Percentiles rank a stretch among this genome's conserved stretches.
Conservation (phyloP, 2,329 filamentous ascomycete species). For the Stagonosporopsis chrysanthemi region DNA sequence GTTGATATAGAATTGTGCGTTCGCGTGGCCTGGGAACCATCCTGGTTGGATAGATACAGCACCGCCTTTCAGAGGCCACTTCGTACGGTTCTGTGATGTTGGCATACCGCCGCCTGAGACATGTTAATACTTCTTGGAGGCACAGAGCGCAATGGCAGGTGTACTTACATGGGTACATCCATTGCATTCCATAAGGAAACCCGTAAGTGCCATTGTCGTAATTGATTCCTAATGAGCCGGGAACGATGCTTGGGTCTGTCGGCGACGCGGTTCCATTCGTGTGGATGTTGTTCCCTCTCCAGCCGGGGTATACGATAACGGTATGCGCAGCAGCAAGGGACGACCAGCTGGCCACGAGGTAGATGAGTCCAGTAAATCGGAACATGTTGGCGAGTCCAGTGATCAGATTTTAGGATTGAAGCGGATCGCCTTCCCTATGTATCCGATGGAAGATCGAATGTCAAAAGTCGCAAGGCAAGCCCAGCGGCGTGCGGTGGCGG, state of each 20-base stretch:
- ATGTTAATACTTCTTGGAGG: slow-evolving; percentile 18
- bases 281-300: slow-evolving; percentile 84
- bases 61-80: slow-evolving; percentile 88
- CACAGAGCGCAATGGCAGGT: background rate
- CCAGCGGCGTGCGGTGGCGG: slow-evolving; percentile 38
- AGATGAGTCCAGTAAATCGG: slow-evolving; percentile 43
- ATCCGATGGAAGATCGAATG: slow-evolving; percentile 10
- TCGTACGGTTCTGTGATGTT: slow-evolving; percentile 81
- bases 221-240: slow-evolving; percentile 56
- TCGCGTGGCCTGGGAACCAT: slow-evolving; percentile 90
- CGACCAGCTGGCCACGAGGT: slow-evolving; percentile 45
- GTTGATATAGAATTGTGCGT: slow-evolving; percentile 88
- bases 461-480: slow-evolving; percentile 21
- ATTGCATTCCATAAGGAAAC: slow-evolving; percentile 91
- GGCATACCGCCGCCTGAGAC: slow-evolving; percentile 80
- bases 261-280: slow-evolving; percentile 69
- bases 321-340: slow-evolving; percentile 70
- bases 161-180: slow-evolving; percentile 88
- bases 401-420: background rate
- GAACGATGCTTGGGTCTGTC: slow-evolving; percentile 44
- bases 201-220: slow-evolving; percentile 54
- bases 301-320: slow-evolving; percentile 86
- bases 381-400: slow-evolving; percentile 37
- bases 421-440: slow-evolving; percentile 10
- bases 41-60: slow-evolving; percentile 91